Conservation (phyloP, 1,284 basidiomycete species). For the Agaricales sp. region DNA sequence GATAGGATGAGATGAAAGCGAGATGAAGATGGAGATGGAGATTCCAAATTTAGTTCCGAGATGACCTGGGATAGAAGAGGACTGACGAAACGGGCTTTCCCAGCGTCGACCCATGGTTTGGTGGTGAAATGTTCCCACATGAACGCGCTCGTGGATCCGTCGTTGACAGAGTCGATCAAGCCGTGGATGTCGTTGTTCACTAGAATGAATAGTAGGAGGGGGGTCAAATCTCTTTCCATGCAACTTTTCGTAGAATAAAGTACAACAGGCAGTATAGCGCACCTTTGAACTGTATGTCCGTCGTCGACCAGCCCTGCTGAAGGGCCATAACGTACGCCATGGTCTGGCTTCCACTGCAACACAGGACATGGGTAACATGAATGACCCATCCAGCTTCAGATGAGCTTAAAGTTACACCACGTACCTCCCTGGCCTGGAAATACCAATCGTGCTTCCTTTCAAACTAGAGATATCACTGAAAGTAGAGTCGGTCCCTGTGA, state of each 20-base stretch:
- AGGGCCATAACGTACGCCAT: conserved; percentile 95
- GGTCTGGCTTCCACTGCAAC: conserved; percentile 70
- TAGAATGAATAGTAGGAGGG: conserved; percentile 23
- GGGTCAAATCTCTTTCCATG: too few relatives aligned
- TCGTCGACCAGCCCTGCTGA: conserved; percentile 73
- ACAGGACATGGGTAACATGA: too few relatives aligned
- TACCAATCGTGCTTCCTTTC: conserved; percentile 77
- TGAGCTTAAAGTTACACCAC: background rate
- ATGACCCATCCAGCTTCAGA: too few relatives aligned
- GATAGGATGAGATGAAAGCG: background rate
- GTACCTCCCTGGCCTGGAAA: conserved; percentile 81
- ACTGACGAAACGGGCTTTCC: conserved; percentile 76
- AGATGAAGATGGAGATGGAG: background rate
- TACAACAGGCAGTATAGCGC: conserved; percentile 9
- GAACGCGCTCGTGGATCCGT: conserved; percentile 72
- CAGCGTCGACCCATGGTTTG: conserved; percentile 81
- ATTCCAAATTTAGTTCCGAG: background rate
- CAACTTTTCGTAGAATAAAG: background rate
- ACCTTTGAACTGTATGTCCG: conserved; percentile 72
- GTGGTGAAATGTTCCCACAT: conserved; percentile 99
- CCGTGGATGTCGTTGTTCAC: conserved; percentile 87
- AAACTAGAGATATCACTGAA: conserved; percentile 73
- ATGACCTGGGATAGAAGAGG: too few relatives aligned
- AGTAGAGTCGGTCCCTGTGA: conserved; percentile 71
- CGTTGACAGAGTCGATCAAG: conserved; percentile 86